phyloP scores from a whole-genome alignment of 345 rosid genomes.

The Syzygium aqueum region DNA sequence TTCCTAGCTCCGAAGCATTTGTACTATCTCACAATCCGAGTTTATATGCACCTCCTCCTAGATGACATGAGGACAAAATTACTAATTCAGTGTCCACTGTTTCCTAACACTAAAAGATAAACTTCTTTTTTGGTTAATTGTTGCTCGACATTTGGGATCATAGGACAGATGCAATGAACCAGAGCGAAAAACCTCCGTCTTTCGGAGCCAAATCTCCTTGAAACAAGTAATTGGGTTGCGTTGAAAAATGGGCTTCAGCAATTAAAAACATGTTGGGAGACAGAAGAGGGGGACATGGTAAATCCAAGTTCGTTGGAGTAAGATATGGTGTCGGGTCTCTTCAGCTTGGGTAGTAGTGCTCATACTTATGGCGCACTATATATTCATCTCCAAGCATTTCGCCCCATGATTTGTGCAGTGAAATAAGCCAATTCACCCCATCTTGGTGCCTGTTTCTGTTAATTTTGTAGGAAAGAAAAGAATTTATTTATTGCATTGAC shows the following conservation, averaged over 20 bases:
- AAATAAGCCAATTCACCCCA: neutral
- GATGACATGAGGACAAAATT: neutral
- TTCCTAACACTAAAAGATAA: neutral
- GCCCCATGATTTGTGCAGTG: neutral
- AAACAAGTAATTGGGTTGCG: neutral
- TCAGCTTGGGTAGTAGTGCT: neutral
- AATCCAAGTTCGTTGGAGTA: neutral
- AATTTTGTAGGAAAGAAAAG: neutral
- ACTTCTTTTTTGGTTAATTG: neutral
- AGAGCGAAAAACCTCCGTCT: neutral
- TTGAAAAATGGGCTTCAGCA: neutral
- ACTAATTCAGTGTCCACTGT: neutral
- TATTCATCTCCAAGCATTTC: neutral
- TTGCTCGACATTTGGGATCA: neutral
- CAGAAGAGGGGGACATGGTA: neutral
- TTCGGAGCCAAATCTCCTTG: neutral
- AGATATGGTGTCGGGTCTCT: neutral
- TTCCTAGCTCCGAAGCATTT: neutral
- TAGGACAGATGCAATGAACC: neutral
- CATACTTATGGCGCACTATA: neutral
- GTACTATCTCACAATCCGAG: neutral
- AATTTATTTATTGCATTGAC: neutral
- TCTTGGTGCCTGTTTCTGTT: neutral
- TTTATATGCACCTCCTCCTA: neutral
- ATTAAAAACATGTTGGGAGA: neutral